phyloP scores from a whole-genome alignment of 495 filamentous ascomycete genomes.

The Platismatia glauca region DNA sequence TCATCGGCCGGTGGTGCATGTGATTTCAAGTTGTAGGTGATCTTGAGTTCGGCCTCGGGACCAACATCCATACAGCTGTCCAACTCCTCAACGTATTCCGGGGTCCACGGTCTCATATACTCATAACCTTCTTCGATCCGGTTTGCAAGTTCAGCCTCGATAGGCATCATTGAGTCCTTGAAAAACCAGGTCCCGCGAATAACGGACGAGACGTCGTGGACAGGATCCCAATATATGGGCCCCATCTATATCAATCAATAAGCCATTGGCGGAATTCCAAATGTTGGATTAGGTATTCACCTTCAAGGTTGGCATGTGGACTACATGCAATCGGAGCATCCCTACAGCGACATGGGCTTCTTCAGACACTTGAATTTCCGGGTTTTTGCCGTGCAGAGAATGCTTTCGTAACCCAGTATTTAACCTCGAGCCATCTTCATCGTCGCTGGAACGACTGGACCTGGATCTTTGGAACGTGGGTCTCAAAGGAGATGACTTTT shows the following conservation, averaged over 20 bases:
- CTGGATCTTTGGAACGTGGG: conserved; percentile 18
- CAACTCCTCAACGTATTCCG: conserved; percentile 90
- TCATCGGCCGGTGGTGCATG: conserved; percentile 34
- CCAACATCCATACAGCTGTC: conserved; percentile 87
- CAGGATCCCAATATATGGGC: conserved; percentile 96
- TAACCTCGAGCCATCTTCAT: neutral
- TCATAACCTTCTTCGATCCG: conserved; percentile 82
- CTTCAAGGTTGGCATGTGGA: conserved; percentile 44
- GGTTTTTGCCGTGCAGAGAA: conserved; percentile 13
- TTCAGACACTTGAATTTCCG: conserved; percentile 18
- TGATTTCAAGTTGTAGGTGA: conserved; percentile 73
- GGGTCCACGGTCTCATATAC: conserved; percentile 78
- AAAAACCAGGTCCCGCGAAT: conserved; percentile 95
- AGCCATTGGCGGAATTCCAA: conserved; percentile 28
- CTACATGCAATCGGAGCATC: conserved; percentile 60
- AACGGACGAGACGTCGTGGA: conserved; percentile 79
- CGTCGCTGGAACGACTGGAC: neutral
- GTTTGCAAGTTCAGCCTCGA: conserved; percentile 83
- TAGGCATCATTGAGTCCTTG: conserved; percentile 82
- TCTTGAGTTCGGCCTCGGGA: conserved; percentile 81
- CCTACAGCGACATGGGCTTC: conserved; percentile 57
- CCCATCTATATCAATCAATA: conserved; percentile 69
- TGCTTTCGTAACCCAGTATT: neutral
- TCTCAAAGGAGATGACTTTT: conserved; percentile 16
- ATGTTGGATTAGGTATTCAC: conserved; percentile 23